A percentile compares a stretch with the other conserved stretches of the same genome.
These are phyloP conservation scores for Calonectria hongkongensis DNA, from an alignment of 2,329 filamentous ascomycete species.

Conservation along the genomic window DNA sequence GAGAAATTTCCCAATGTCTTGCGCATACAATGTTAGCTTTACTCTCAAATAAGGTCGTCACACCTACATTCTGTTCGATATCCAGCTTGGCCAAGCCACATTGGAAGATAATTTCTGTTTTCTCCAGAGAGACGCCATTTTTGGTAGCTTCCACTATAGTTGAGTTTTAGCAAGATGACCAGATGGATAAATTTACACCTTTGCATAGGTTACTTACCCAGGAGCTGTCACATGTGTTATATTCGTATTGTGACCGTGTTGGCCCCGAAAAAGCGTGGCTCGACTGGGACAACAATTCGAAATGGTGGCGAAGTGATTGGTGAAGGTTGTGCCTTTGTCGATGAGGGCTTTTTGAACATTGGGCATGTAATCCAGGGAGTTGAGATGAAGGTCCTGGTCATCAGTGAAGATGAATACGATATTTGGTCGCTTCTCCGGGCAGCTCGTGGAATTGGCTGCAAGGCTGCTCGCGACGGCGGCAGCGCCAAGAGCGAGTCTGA, in stretches of 20 bases:
- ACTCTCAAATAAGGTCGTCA: neutral
- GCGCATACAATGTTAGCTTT: neutral
- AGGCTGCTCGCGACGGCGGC: neutral
- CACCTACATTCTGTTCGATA: conserved; percentile 33
- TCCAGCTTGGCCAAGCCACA: conserved; percentile 28
- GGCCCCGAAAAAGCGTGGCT: conserved; percentile 24
- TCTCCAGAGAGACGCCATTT: conserved; percentile 30
- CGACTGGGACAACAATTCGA: conserved; percentile 36
- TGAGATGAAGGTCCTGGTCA: conserved; percentile 37
- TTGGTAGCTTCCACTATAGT: conserved; percentile 12
- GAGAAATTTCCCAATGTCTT: conserved; percentile 34
- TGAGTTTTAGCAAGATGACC: neutral
- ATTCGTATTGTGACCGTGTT: conserved; percentile 35
- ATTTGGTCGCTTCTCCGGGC: conserved; percentile 27
- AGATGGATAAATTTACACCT: neutral
- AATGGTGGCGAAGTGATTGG: conserved; percentile 35
- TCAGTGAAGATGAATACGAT: conserved; percentile 40
- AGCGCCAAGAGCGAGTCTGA: neutral
- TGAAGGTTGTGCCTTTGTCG: conserved; percentile 29
- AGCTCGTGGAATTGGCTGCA: conserved; percentile 20
- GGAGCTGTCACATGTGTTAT: conserved; percentile 33
- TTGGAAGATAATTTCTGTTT: conserved; percentile 25
- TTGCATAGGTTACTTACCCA: neutral
- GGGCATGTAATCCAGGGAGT: conserved; percentile 36
- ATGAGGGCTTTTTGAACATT: conserved; percentile 30